Evolutionary conservation across 1,139 yeast genomes (phyloP).

Genomic region (Nakaseomyces uthaithaninus): DNA sequence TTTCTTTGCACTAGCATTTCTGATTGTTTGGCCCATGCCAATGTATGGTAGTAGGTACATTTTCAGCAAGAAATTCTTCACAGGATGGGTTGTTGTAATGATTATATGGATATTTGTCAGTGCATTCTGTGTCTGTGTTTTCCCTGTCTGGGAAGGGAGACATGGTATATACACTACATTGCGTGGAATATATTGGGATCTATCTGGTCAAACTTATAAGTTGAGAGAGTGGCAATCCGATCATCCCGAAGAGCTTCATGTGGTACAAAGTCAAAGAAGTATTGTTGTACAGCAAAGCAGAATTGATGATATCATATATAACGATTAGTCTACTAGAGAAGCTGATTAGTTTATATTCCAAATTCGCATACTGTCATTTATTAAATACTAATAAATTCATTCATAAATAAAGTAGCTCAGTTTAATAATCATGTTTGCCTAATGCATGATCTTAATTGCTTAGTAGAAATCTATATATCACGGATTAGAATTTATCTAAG

Average conservation of each 20-base stretch:
- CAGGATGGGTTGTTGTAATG: conserved; percentile 75
- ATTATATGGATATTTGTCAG: conserved; percentile 63
- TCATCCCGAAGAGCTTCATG: conserved; percentile 64
- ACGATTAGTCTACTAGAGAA: neutral
- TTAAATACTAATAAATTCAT: too few species aligned
- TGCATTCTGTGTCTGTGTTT: conserved; percentile 47
- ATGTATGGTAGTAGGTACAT: conserved; percentile 71
- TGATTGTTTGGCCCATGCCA: conserved; percentile 82
- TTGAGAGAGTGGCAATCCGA: conserved; percentile 62
- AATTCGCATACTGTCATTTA: too few species aligned
- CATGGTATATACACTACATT: conserved; percentile 51
- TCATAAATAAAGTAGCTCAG: too few species aligned
- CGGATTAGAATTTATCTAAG: too few species aligned
- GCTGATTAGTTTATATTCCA: too few species aligned
- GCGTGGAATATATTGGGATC: conserved; percentile 80
- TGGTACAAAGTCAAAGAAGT: conserved; percentile 51
- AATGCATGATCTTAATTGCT: too few species aligned
- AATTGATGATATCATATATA: conserved; percentile 5
- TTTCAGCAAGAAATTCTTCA: conserved; percentile 63
- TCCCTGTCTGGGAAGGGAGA: conserved; percentile 64
- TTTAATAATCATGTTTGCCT: too few species aligned
- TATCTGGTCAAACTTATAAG: conserved; percentile 64
- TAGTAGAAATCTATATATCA: too few species aligned
- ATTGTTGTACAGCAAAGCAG: conserved; percentile 20
- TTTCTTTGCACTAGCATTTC: conserved; percentile 48